Base-by-base conservation (phyloP, 1,284 basidiomycete genomes). In the Ganoderma lucidum region DNA sequence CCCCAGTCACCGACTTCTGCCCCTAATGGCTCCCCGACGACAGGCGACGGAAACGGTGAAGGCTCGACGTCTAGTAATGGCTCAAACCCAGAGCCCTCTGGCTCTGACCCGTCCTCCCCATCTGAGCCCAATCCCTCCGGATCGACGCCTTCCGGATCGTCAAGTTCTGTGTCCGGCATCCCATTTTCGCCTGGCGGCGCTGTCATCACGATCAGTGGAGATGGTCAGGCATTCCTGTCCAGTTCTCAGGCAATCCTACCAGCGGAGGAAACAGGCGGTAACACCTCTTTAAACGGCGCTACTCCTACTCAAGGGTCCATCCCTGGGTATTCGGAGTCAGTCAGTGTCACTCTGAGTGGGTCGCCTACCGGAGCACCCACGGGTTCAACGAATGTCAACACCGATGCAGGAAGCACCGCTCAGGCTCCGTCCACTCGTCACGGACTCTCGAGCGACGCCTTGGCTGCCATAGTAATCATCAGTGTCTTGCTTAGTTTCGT, bases 391-490 rank as follows among this genome's bases (percentile, higher is more conserved):
- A 59, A 65, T 2, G 60, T 17, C 59, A 63, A 61, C 35, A 45
- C 48, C 39, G 68, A 63, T 45, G 58, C 70, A 10, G 62, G 65
- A 17, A 45, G 30, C 51, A 61, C 67, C 17, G n/a, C 32, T 32
- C 61, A 19, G 23, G 59, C 68, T 4, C 48, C 44, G n/a, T 42
- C 66, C 44, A 37, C 53, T 23, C 65, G 61, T 53, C 61, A 68
- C 60, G 72, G 71, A 41, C 5, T 72, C 23, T 67, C 75, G 0
- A 45, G 63, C 15, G 73, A 73, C 28, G 67, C 66, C 53, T 71
- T 73, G 42, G 71, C 65, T 39, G 75, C 71, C 28, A 72, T 75
- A 56, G 59, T 56, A 10, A 66, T 72, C 55, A 65, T 73, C 37
- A 45, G 60, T 14, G 51, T 55, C 48, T 37, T 75, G 32, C 67